Conservation (phyloP, 2,329 filamentous ascomycete species). For the Tolypocladium tropicale region DNA sequence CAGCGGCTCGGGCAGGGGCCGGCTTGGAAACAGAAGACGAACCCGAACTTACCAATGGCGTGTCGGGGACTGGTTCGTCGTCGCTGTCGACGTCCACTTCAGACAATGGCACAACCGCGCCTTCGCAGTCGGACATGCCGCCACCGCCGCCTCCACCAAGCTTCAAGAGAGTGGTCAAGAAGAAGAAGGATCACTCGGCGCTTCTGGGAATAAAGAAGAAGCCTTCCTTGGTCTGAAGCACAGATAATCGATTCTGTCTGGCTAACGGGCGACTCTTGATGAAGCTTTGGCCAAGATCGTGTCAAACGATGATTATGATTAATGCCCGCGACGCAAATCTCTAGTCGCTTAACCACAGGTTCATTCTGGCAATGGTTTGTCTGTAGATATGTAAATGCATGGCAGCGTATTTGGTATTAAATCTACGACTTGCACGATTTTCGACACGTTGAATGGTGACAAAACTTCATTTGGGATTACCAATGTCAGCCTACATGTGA, state of each 20-base stretch:
- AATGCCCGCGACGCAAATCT: neutral
- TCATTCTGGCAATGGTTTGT: too few relatives aligned
- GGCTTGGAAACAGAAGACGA: constrained; percentile 27
- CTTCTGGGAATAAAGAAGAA: constrained; percentile 85
- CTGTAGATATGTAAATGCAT: too few relatives aligned
- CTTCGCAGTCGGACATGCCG: constrained; percentile 10
- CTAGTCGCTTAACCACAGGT: neutral
- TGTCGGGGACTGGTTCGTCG: neutral
- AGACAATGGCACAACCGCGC: neutral
- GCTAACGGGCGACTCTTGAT: neutral
- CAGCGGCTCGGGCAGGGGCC: constrained; percentile 44
- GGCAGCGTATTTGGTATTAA: too few relatives aligned
- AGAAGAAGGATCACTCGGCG: constrained; percentile 73
- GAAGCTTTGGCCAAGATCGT: neutral
- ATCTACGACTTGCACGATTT: too few relatives aligned
- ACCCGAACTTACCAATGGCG: constrained; percentile 4
- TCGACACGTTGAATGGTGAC: too few relatives aligned
- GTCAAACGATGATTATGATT: neutral
- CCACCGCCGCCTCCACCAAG: constrained; percentile 33
- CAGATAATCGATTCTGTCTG: neutral
- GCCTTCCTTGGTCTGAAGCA: constrained; percentile 39
- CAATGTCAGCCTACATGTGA: too few relatives aligned
- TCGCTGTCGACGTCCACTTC: neutral
- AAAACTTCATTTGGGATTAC: too few relatives aligned
- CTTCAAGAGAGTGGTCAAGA: constrained; percentile 69